Percentiles rank a stretch among this genome's conserved stretches.
Conservation (phyloP, 2,329 filamentous ascomycete genomes). For the Xylaria polymorpha region DNA sequence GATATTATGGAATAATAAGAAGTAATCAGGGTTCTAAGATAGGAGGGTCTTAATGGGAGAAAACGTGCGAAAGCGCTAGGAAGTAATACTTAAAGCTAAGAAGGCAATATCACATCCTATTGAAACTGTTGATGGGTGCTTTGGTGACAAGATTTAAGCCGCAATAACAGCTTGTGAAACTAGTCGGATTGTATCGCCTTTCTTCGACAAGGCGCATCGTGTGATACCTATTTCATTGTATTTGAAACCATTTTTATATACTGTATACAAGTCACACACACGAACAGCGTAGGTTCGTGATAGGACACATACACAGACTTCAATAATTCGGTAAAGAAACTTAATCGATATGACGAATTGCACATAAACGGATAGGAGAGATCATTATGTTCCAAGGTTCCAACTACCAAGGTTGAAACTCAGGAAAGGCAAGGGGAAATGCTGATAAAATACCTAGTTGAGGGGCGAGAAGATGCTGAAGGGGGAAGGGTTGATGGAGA, state of each 20-base stretch:
- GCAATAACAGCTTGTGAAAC: not conserved
- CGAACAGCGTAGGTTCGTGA: too few species aligned
- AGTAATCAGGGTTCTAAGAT: not conserved
- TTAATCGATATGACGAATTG: not conserved
- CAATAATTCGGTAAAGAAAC: not conserved
- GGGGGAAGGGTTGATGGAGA: not conserved
- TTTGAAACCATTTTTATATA: conserved; percentile 12
- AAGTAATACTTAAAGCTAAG: conserved; percentile 22
- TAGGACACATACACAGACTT: not conserved
- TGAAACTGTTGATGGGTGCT: conserved; percentile 21
- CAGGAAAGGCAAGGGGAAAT: not conserved
- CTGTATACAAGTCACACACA: not conserved
- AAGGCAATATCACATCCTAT: conserved; percentile 17
- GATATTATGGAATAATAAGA: conserved; percentile 2
- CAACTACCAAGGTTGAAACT: not conserved
- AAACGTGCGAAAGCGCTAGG: conserved; percentile 1
- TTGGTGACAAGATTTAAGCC: conserved; percentile 7
- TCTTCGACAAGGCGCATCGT: conserved; percentile 3
- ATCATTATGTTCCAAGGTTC: not conserved
- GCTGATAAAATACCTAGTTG: not conserved
- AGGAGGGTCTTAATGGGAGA: not conserved
- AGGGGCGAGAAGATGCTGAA: not conserved
- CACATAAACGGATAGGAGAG: not conserved
- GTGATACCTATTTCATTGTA: conserved; percentile 25
- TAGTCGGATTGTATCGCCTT: conserved; percentile 7